Evolutionary conservation across 1,284 basidiomycete genomes (phyloP).

Genomic region (Ceratorhiza oryzae-sativae): DNA sequence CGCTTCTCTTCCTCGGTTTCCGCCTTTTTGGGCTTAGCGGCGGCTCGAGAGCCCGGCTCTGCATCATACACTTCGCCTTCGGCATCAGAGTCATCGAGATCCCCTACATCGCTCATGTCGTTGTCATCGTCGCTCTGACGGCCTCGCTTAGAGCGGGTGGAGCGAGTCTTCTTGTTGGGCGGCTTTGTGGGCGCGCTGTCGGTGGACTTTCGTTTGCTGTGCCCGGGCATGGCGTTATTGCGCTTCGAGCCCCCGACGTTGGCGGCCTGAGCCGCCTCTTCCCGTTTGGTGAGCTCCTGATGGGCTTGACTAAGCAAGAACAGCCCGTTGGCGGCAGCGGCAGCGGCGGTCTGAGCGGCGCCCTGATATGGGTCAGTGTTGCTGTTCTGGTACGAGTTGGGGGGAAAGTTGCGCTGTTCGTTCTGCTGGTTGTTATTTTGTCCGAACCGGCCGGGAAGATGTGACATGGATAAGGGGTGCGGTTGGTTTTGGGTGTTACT

Average conservation of each 20-base stretch:
- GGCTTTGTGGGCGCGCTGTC: conserved; percentile 28
- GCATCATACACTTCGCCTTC: conserved; percentile 39
- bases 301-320: conserved; percentile 94
- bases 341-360: conserved; percentile 46
- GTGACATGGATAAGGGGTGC: conserved; percentile 44
- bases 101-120: conserved; percentile 45
- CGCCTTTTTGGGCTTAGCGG: conserved; percentile 64
- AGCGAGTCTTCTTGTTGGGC: conserved; percentile 35
- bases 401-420: conserved; percentile 39
- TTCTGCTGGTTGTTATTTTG: conserved; percentile 47
- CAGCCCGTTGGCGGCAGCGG: conserved; percentile 83
- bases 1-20: conserved; percentile 97
- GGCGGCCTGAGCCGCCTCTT: conserved; percentile 58
- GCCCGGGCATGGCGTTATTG: conserved; percentile 48
- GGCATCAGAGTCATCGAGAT: conserved; percentile 47
- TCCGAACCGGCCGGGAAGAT: conserved; percentile 38
- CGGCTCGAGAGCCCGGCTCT: conserved; percentile 47
- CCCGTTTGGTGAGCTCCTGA: conserved; percentile 94
- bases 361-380: conserved; percentile 37
- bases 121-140: conserved; percentile 29
- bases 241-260: conserved; percentile 54
- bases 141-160: conserved; percentile 36
- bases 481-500: conserved; percentile 44
- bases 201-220: conserved; percentile 44
- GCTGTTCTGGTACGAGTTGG: conserved; percentile 36